Base-by-base conservation (phyloP, 139 green algal genomes). In the Trebouxia sp. region DNA sequence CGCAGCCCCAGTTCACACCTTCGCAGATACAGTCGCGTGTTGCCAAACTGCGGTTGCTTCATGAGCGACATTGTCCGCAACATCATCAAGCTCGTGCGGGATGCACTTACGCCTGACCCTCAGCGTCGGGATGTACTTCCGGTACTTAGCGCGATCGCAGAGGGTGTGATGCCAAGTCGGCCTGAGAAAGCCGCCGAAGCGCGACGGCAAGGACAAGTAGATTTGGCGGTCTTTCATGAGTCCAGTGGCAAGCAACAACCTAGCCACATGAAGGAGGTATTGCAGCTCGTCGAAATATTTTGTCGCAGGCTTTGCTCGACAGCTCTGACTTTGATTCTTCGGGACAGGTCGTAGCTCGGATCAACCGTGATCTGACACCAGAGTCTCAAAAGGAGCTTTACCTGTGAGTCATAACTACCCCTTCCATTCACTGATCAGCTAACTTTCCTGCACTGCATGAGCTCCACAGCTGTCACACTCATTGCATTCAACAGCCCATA, bases 141-240 rank as follows among this genome's bases (percentile, higher is more conserved):
- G 1, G 69, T 77, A 7, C 41, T 77, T n/a, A 41, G 26, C 20
- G 69, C 69, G 32, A 38, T 77, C n/a, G 69, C 69, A 28, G 69
- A 77, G 8, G 42, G 39, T 30, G 5, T 77, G 0, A 28, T 77
- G 41, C 69, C 69, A 0, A 10, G 9, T 38, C 26, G 39, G 26
- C 41, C 41, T 38, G 69, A 77, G 20, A 20, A 37, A 39, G 69
- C 69, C 3, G 69, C 41, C n/a, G 39, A 24, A 38, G 42, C 41
- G 14, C 37, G 20, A 26, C 37, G 20, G 6, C 10, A 22, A 14
- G 69, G 69, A 17, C 11, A 77, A 10, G 14, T 37, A 10, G 39
- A 51, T 55, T 11, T 37, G 41, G 69, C 69, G 26, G 20, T 2
- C n/a, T 51, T 77, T 26, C 22, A 56, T 55, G 42, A 10, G 10